Evolutionary conservation across 176 grass and related monocot genomes (phyloP), one percentile per base, ranked within the genome.

Genomic region (Oryza longistaminata): DNA sequence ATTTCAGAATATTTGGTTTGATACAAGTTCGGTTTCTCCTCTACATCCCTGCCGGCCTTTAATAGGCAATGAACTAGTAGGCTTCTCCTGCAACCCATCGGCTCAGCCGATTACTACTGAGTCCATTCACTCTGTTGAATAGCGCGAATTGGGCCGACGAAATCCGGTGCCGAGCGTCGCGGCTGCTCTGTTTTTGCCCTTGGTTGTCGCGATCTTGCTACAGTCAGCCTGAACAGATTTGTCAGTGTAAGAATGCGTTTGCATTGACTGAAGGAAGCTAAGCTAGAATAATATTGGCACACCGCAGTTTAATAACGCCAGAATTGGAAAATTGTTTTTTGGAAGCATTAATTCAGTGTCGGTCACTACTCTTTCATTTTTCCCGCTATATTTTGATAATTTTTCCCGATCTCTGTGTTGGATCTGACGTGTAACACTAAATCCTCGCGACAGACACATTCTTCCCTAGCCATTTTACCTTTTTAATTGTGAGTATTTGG

Each of bases 371-470:
- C 14, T 45, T 44, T n/a, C n/a, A 12, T 55, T 31, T 68, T 16
- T 48, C 6, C 35, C n/a, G 35, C 35, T 42, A 16, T 42, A 10
- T 14, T 25, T 2, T 42, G 34, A 42, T 78, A 35, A n/a, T n/a
- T 40, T 78, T 35, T 66, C 43, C 68, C 29, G 5, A 66, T 44
- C 55, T 3, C 1, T 87, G 68, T 53, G 84, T 69, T 75, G 88
- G 88, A 87, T 87, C 84, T 70, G 66, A 86, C 79, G 83, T 90
- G 88, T 86, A 86, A 80, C 33, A 10, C 7, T 16, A 29, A 33
- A 78, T 67, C n/a, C 17, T 16, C 10, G 15, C n/a, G 27, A 37
- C 3, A 68, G 39, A 48, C 49, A 37, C 58, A 50, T 22, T 45
- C 22, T 16, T 44, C 22, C 14, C 7, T 34, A 88, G 65, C 77